Base-by-base conservation (phyloP, 2,329 filamentous ascomycete genomes). In the Coniella lustricola region DNA sequence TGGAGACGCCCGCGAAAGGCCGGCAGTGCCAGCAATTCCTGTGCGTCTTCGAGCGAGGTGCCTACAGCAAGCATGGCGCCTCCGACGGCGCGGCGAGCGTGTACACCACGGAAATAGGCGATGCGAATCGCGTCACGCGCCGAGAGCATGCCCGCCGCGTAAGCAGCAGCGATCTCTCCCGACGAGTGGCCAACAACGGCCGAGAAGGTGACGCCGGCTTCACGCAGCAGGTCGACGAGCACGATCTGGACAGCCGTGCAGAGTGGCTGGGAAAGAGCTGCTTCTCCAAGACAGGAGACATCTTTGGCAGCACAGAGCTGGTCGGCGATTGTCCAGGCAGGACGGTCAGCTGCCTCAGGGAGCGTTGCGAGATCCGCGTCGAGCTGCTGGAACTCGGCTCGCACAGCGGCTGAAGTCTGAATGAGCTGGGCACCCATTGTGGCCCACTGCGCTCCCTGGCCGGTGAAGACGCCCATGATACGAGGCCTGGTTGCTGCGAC, bases 201-300 rank as follows among this genome's bases (percentile, higher is more conserved):
- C 0, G 51, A 52, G 10, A 63, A 59, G 2, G 41, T 50, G 32
- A 67, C 57, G 0, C 59, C 59, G 54, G 57, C 61, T 2, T 55
- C 50, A n/a, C 50, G 49, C 8, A 72, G 57, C 4, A 71, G 57
- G 4, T 67, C 61, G 0, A 68, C 62, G 4, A 73, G 51, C 9
- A 57, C 65, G n/a, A 73, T 60, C 53, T 73, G 70, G 2, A 74
- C 45, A 0, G 68, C 67, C 3, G 66, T 68, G 42, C 63, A 69
- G 4, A 65, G 46, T 3, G 68, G 63, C 48, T 69, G 66, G 17
- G 59, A 59, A 21, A 65, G 52, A 33, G 57, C 54, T 14, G 59
- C 56, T 31, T 62, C 47, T 13, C 55, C 54, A 14, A 64, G 47
- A 13, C 51, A 53, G 8, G 58, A 55, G 9, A 52, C 35, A 12